These are phyloP conservation scores for Suillus weaverae DNA, from an alignment of 768 basidiomycete genomes.

Conservation along the genomic window DNA sequence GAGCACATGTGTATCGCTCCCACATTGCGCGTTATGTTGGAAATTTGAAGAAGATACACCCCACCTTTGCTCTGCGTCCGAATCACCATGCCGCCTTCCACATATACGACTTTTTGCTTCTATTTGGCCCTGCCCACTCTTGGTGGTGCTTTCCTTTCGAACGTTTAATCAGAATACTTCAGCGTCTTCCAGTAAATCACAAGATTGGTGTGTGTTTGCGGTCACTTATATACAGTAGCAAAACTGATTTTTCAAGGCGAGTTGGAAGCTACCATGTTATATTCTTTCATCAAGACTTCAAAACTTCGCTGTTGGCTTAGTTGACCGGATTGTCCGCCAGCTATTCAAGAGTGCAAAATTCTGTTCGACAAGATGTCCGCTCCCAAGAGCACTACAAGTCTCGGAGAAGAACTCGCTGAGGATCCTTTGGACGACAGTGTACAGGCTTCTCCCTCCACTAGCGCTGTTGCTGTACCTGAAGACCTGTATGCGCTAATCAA, in stretches of 20 bases:
- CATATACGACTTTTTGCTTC: slow-evolving; percentile 24
- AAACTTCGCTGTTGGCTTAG: slow-evolving; percentile 17
- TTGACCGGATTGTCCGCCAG: slow-evolving; percentile 6
- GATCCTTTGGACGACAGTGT: background rate
- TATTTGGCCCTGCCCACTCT: slow-evolving; percentile 29
- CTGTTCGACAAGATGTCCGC: slow-evolving; percentile 9
- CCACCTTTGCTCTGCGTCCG: slow-evolving; percentile 13
- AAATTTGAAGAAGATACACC: slow-evolving; percentile 21
- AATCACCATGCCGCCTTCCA: slow-evolving; percentile 38
- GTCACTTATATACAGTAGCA: too few species aligned
- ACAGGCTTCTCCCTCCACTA: background rate
- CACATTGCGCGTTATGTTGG: slow-evolving; percentile 19
- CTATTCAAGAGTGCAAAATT: slow-evolving; percentile 11
- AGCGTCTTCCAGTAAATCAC: slow-evolving; percentile 29
- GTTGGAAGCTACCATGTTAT: slow-evolving; percentile 10
- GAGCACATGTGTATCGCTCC: slow-evolving; percentile 13
- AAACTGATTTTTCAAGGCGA: slow-evolving; percentile 7
- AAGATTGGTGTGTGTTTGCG: slow-evolving; percentile 27
- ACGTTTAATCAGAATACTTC: slow-evolving; percentile 32
- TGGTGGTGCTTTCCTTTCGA: slow-evolving; percentile 32
- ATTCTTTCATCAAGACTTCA: slow-evolving; percentile 12
- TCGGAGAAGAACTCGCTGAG: background rate
- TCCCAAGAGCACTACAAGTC: background rate
- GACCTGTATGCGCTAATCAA: background rate
- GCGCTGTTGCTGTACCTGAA: background rate